These are phyloP conservation scores for Tylopilus orsonianus DNA, from an alignment of 1,284 basidiomycete genomes.

Conservation along the genomic window DNA sequence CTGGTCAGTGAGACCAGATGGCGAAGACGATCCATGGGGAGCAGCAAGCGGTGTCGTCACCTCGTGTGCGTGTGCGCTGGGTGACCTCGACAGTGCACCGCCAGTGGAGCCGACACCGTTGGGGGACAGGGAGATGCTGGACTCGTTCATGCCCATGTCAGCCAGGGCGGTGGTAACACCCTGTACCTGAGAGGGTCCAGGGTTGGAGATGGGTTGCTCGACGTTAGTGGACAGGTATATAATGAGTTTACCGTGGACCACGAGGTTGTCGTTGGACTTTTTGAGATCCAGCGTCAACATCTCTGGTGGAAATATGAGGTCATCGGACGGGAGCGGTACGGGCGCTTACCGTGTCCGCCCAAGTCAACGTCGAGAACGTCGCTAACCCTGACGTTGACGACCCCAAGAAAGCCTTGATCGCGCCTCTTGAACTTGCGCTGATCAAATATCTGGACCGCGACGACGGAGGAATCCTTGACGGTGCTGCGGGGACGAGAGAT, in stretches of 20 bases:
- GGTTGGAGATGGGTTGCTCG: slow-evolving; percentile 70
- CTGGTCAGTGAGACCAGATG: slow-evolving; percentile 23
- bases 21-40: slow-evolving; percentile 36
- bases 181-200: slow-evolving; percentile 64
- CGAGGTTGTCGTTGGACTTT: slow-evolving; percentile 86
- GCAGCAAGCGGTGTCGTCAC: slow-evolving; percentile 36
- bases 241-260: slow-evolving; percentile 90
- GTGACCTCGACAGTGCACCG: slow-evolving; percentile 45
- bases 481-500: slow-evolving; percentile 46
- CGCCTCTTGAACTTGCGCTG: slow-evolving; percentile 96
- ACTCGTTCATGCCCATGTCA: slow-evolving; percentile 56
- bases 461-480: slow-evolving; percentile 87
- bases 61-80: slow-evolving; percentile 56
- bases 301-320: slow-evolving; percentile 46
- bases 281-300: slow-evolving; percentile 89
- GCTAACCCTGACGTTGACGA: slow-evolving; percentile 88
- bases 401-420: slow-evolving; percentile 93
- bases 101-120: slow-evolving; percentile 39
- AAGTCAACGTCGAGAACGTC: slow-evolving; percentile 89
- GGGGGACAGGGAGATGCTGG: slow-evolving; percentile 52
- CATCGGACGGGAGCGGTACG: not conserved
- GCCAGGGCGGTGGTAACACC: slow-evolving; percentile 55
- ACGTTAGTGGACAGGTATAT: slow-evolving; percentile 88
- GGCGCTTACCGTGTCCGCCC: slow-evolving; percentile 79
- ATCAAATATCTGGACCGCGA: slow-evolving; percentile 95